Percentiles rank a stretch among this genome's conserved stretches.
Conservation (phyloP, 106 monocot species). For the Apostasia ramifera region DNA sequence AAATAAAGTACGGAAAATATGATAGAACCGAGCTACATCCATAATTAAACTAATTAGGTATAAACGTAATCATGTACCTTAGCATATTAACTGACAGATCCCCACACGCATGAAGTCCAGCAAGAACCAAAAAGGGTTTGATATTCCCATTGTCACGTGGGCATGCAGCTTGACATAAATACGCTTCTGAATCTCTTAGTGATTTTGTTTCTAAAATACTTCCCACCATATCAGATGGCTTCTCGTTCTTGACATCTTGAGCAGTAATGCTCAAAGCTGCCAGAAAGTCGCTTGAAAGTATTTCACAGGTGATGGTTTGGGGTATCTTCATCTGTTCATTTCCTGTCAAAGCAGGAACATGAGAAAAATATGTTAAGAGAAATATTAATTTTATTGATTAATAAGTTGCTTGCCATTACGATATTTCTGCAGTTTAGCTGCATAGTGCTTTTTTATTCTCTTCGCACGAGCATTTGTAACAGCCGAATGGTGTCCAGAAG, state of each 20-base stretch:
- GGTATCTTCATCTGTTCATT: conserved; percentile 46
- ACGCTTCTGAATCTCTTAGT: conserved; percentile 1
- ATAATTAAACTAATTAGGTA: not conserved
- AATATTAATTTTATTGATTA: conserved; percentile 1
- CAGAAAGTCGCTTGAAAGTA: conserved; percentile 72
- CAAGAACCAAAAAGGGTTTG: conserved; percentile 44
- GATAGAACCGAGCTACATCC: not conserved
- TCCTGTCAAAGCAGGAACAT: conserved; percentile 23
- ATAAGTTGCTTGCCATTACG: conserved; percentile 18
- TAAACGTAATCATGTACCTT: conserved; percentile 40
- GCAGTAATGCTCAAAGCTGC: conserved; percentile 32
- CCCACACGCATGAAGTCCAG: conserved; percentile 98
- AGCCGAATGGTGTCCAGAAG: conserved; percentile 86
- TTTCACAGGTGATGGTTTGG: conserved; percentile 59
- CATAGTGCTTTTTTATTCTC: conserved; percentile 88
- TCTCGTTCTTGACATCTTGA: conserved; percentile 9
- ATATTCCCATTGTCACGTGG: not conserved
- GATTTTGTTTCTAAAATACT: not conserved
- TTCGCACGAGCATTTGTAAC: conserved; percentile 80
- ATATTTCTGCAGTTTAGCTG: conserved; percentile 51
- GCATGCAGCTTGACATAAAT: conserved; percentile 1
- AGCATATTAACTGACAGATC: conserved; percentile 96
- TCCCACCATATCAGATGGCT: conserved; percentile 8
- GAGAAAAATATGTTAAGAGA: conserved; percentile 1
- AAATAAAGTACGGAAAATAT: not conserved